Evolutionary conservation across 176 grass and related monocot genomes (phyloP).

Genomic region (Bonia amplexicaulis): DNA sequence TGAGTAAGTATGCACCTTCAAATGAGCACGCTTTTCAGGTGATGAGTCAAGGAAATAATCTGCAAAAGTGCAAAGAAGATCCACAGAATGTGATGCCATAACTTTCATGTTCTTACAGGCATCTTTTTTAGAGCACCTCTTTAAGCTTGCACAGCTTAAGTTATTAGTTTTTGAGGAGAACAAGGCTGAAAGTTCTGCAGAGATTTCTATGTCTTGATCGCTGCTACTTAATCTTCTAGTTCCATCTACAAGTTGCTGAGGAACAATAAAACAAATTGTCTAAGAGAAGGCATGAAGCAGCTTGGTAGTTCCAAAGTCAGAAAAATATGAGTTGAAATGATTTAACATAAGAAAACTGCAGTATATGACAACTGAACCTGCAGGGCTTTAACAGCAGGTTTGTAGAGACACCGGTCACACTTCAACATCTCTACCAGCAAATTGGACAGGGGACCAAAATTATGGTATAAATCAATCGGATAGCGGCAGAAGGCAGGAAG

Average conservation of each 20-base stretch:
- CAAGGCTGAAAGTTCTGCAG: slow-evolving; percentile 32
- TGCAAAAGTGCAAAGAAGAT: slow-evolving; percentile 61
- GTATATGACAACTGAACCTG: slow-evolving; percentile 51
- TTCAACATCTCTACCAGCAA: slow-evolving; percentile 53
- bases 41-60: slow-evolving; percentile 65
- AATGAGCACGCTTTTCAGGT: slow-evolving; percentile 62
- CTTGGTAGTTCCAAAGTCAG: not conserved
- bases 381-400: slow-evolving; percentile 61
- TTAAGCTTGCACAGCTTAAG: slow-evolving; percentile 29
- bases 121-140: slow-evolving; percentile 59
- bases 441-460: slow-evolving; percentile 66
- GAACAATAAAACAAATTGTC: slow-evolving; percentile 25
- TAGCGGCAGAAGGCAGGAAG: slow-evolving; percentile 87
- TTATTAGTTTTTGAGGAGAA: slow-evolving; percentile 35
- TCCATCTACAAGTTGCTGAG: slow-evolving; percentile 69
- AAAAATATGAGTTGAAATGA: not conserved
- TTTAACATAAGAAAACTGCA: slow-evolving; percentile 15
- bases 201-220: slow-evolving; percentile 46
- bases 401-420: slow-evolving; percentile 49
- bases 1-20: slow-evolving; percentile 56
- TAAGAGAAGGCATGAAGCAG: slow-evolving; percentile 25
- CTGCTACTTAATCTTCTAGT: slow-evolving; percentile 51
- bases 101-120: slow-evolving; percentile 64
- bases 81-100: slow-evolving; percentile 54
- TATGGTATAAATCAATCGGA: slow-evolving; percentile 54